Base-by-base conservation (phyloP, 345 rosid species). In the Toxicodendron radicans region DNA sequence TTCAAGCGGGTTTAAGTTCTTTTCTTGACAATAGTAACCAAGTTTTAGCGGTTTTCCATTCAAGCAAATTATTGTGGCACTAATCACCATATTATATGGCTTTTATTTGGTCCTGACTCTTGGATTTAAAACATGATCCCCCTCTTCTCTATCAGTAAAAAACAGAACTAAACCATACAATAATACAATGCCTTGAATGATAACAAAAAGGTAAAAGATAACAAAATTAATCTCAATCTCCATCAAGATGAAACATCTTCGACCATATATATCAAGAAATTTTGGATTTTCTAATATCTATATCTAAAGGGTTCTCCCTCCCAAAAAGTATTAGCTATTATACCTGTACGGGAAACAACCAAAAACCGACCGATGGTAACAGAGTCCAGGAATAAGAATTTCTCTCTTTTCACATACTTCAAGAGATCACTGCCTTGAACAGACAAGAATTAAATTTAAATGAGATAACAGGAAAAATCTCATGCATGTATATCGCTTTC, bases 281-380 rank as follows among this genome's bases (percentile, higher is more conserved):
- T 33, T 27, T 18, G 27, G 43, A 53, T 24, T 58, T 35, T 73
- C 54, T 49, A 8, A 38, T 3, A 16, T 51, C 54, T 14, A 21
- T 54, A 54, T 43, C 76, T 64, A n/a, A 66, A 54, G 70, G 14
- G 23, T 54, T 64, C 76, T 41, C 63, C 59, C 56, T 64, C 41
- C 51, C 58, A 49, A 20, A 5, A 73, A 53, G 18, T 24, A 56
- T 64, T 21, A 38, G 64, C 38, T 30, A 43, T 57, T 20, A 48
- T 51, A 73, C 56, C 41, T 24, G 38, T 23, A 73, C 11, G 46
- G 63, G 13, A 4, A 38, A 41, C 38, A 72, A 48, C 66, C 66
- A 16, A 64, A 17, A 41, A 35, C 51, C 2, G 12, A 13, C 14
- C 27, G 10, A n/a, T 5, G 21, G 68, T 72, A 9, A 63, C 43